A percentile compares a stretch with the other conserved stretches of the same genome.
These are phyloP conservation scores for Phialophora verrucosa DNA, from an alignment of 2,329 filamentous ascomycete species.

Conservation along the genomic window DNA sequence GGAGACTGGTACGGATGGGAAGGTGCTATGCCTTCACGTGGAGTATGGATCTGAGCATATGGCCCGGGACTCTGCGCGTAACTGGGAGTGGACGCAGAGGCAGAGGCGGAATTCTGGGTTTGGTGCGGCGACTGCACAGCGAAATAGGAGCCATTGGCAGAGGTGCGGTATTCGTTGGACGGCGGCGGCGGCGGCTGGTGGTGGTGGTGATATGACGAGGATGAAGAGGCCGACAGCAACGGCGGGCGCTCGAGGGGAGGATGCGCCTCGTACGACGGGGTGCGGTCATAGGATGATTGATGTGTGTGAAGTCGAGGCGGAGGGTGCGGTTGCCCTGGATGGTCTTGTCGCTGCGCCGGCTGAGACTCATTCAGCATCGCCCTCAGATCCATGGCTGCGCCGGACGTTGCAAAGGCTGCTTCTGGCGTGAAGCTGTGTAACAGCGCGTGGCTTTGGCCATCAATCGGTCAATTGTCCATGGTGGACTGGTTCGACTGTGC, in stretches of 20 bases:
- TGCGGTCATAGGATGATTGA: conserved; percentile 34
- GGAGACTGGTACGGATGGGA: conserved; percentile 33
- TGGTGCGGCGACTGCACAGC: conserved; percentile 38
- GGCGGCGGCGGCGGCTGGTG: conserved; percentile 33
- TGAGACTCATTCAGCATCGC: conserved; percentile 41
- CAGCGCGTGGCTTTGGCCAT: conserved; percentile 32
- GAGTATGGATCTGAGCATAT: conserved; percentile 35
- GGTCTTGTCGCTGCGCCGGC: conserved; percentile 26
- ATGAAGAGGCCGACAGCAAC: conserved; percentile 20
- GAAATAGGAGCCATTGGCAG: conserved; percentile 38
- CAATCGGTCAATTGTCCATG: conserved; percentile 29
- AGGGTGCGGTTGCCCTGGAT: conserved; percentile 17
- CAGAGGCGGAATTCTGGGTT: conserved; percentile 29
- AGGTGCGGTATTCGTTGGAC: conserved; percentile 33
- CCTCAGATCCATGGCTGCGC: conserved; percentile 40
- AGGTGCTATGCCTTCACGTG: conserved; percentile 32
- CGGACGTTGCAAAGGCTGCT: conserved; percentile 21
- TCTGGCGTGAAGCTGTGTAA: conserved; percentile 37
- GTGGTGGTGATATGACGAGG: conserved; percentile 11
- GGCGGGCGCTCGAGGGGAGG: conserved; percentile 23
- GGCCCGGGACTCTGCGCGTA: conserved; percentile 39
- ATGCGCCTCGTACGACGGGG: conserved; percentile 34
- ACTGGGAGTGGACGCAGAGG: conserved; percentile 26
- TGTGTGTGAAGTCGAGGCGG: conserved; percentile 38
- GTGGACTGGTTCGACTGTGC: conserved; percentile 28